Evolutionary conservation across 768 basidiomycete species (phyloP).

Genomic region (Candolleomyces aberdarensis): DNA sequence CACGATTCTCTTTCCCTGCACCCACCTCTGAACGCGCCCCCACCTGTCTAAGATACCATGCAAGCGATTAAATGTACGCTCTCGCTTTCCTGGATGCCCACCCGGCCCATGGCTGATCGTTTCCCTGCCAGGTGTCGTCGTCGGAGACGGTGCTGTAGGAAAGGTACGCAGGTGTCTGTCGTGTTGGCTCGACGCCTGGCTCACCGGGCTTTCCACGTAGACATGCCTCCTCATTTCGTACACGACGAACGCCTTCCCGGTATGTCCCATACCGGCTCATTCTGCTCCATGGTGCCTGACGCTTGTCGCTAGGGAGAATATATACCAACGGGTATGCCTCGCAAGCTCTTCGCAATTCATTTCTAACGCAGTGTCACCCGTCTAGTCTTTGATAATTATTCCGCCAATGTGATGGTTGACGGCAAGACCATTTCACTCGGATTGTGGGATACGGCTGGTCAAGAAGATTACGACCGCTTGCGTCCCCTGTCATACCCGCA

Average conservation of each 20-base stretch:
- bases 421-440: constrained; percentile 98
- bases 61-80: constrained; percentile 88
- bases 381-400: constrained; percentile 97
- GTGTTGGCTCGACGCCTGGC: background rate
- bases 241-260: constrained; percentile 97
- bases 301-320: constrained; percentile 75
- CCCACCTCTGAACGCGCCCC: background rate
- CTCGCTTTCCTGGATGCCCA: constrained; percentile 6
- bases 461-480: constrained; percentile 98
- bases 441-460: constrained; percentile 99
- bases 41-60: constrained; percentile 45
- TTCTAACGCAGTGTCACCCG: background rate
- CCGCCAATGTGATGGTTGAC: constrained; percentile 98
- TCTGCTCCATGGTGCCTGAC: constrained; percentile 13
- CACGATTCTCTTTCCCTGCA: constrained; percentile 14
- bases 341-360: constrained; percentile 4
- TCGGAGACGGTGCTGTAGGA: constrained; percentile 97
- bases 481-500: constrained; percentile 98
- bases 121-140: constrained; percentile 79
- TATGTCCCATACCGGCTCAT: constrained; percentile 37
- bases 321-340: constrained; percentile 79
- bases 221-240: constrained; percentile 99
- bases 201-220: constrained; percentile 37
- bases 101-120: constrained; percentile 23
- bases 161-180: constrained; percentile 57